phyloP scores from a whole-genome alignment of 164 flowering plant genomes.

The Vitis amurensis region DNA sequence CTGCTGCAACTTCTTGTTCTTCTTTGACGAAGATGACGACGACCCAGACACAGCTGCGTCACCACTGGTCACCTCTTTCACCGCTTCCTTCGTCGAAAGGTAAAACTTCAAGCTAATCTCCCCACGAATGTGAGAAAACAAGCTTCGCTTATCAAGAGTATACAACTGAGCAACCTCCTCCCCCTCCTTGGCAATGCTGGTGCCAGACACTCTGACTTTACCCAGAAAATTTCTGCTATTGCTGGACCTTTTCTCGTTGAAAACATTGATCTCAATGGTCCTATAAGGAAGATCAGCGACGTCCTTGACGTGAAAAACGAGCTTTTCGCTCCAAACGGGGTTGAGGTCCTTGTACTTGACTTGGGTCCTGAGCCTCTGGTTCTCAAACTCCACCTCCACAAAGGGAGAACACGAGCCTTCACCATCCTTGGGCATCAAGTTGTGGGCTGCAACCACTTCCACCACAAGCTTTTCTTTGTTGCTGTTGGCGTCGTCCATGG shows the following conservation, averaged over 20 bases:
- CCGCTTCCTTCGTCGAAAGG: slow-evolving; percentile 32
- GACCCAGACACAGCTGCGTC: not conserved
- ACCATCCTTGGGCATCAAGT: slow-evolving; percentile 72
- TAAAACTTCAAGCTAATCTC: slow-evolving; percentile 57
- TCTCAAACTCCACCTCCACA: slow-evolving; percentile 65
- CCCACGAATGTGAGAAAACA: slow-evolving; percentile 62
- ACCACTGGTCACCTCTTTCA: slow-evolving; percentile 3
- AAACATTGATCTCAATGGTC: slow-evolving; percentile 48
- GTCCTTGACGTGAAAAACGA: slow-evolving; percentile 44
- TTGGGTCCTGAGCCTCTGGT: slow-evolving; percentile 45
- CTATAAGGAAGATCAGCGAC: slow-evolving; percentile 50
- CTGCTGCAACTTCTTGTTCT: slow-evolving; percentile 42
- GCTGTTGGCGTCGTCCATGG: slow-evolving; percentile 6
- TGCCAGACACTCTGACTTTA: slow-evolving; percentile 46
- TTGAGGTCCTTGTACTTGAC: slow-evolving; percentile 54
- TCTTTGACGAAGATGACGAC: slow-evolving; percentile 19
- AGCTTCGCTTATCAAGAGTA: slow-evolving; percentile 56
- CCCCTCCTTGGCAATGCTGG: slow-evolving; percentile 36
- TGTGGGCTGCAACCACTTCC: slow-evolving; percentile 63
- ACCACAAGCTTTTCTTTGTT: slow-evolving; percentile 58
- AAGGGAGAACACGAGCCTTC: slow-evolving; percentile 63
- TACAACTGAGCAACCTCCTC: slow-evolving; percentile 39
- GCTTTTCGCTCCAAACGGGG: slow-evolving; percentile 71
- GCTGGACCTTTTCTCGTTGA: slow-evolving; percentile 49
- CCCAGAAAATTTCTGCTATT: slow-evolving; percentile 59